Conservation (phyloP, 169 alveolate genomes). For the Babesia gibsoni region DNA sequence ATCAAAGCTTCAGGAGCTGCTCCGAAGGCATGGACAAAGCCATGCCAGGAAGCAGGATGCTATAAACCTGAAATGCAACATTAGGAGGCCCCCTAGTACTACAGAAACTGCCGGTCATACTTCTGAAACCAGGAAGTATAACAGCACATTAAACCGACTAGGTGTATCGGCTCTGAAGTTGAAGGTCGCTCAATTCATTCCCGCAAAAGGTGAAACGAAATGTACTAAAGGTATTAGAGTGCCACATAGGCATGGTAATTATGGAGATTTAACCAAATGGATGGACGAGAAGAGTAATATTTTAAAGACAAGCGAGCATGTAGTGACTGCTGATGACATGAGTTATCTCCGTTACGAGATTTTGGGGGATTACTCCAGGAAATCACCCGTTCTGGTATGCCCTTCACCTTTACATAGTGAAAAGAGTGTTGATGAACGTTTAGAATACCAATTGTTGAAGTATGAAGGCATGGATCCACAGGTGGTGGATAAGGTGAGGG, state of each 20-base stretch:
- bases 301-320: no score
- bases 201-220: no score
- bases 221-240: no score
- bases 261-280: no score
- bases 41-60: background rate
- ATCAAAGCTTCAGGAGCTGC: background rate
- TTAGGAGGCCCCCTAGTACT: background rate
- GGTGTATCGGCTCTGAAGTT: background rate
- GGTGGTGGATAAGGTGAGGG: background rate
- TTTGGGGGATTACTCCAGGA: no score
- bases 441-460: conserved; percentile 20
- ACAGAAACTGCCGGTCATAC: background rate
- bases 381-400: no score
- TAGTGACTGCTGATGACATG: no score
- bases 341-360: no score
- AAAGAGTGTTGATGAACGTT: no score
- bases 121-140: background rate
- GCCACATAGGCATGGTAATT: no score
- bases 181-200: background rate
- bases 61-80: background rate
- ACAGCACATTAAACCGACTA: background rate
- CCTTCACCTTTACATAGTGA: no score
- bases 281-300: no score
- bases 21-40: background rate
- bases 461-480: conserved; percentile 26